Evolutionary conservation across 2,329 filamentous ascomycete species (phyloP).

Genomic region (Aureobasidium sp.): DNA sequence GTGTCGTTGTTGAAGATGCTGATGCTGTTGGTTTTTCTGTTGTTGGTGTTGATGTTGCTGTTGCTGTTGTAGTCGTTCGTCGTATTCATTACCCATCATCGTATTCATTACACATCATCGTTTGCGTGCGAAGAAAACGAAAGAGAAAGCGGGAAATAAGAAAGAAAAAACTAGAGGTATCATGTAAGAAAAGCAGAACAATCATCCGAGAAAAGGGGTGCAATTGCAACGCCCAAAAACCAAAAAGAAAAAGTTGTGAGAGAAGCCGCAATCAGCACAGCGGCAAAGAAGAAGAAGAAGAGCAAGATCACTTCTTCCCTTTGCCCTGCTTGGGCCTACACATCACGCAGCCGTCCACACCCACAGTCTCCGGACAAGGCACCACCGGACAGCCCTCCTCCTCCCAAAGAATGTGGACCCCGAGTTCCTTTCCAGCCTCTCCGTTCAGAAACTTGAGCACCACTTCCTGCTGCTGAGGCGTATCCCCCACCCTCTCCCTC

Average conservation of each 20-base stretch:
- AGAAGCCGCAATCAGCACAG: no score
- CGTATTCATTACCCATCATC: not conserved
- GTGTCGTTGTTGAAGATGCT: not conserved
- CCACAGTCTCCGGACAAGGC: not conserved
- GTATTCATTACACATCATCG: not conserved
- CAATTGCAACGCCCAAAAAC: not conserved
- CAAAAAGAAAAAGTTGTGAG: not conserved
- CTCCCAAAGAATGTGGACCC: not conserved
- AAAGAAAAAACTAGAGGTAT: not conserved
- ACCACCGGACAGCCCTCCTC: not conserved
- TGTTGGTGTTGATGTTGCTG: not conserved
- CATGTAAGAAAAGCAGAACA: not conserved
- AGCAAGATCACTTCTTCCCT: not conserved
- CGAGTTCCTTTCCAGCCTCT: not conserved
- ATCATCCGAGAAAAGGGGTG: not conserved
- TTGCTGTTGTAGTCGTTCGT: not conserved
- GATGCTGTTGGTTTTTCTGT: not conserved
- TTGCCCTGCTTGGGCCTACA: not conserved
- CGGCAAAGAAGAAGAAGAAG: not conserved
- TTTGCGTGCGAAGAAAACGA: not conserved
- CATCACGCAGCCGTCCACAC: not conserved
- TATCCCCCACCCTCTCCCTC: not conserved
- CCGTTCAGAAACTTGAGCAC: not conserved
- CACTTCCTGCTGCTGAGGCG: not conserved
- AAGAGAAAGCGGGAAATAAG: no score